Percentiles rank a stretch among this genome's conserved stretches.
These are phyloP conservation scores for Trichoderma pleuroti DNA, from an alignment of 2,329 filamentous ascomycete species.

Conservation along the genomic window DNA sequence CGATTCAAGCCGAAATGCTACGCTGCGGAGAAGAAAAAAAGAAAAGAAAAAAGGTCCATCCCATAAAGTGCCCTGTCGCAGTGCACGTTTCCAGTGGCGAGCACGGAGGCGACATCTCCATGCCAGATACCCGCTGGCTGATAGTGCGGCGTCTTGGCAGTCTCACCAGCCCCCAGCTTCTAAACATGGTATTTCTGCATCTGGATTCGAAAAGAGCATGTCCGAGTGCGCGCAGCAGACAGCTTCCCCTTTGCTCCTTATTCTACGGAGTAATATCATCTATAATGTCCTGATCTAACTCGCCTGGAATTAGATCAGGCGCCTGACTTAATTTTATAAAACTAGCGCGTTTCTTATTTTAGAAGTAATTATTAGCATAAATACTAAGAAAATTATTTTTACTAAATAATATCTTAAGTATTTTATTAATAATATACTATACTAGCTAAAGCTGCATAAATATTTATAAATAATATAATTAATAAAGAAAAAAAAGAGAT, in stretches of 20 bases:
- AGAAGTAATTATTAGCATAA: too few species aligned
- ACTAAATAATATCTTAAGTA: too few species aligned
- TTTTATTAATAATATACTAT: too few species aligned
- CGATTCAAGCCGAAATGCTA: background rate
- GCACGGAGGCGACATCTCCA: background rate
- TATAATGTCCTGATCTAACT: too few species aligned
- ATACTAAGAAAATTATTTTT: too few species aligned
- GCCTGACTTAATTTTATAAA: too few species aligned
- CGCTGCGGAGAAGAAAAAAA: background rate
- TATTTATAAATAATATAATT: too few species aligned
- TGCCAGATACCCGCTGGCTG: conserved; percentile 3
- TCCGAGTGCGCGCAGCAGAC: background rate
- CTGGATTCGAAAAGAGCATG: background rate
- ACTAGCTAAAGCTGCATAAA: too few species aligned
- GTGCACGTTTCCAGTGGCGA: background rate
- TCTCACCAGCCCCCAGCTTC: conserved; percentile 5
- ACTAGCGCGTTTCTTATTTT: too few species aligned
- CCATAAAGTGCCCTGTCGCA: background rate
- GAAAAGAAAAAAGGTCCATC: background rate
- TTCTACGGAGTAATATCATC: background rate
- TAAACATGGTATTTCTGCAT: background rate
- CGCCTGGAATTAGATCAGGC: too few species aligned
- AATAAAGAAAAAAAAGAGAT: too few species aligned
- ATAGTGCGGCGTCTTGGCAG: conserved; percentile 18
- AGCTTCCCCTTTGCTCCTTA: background rate